These are phyloP conservation scores for Urochloa ruziziensis DNA, from an alignment of 176 grass and related monocot species.

Conservation along the genomic window DNA sequence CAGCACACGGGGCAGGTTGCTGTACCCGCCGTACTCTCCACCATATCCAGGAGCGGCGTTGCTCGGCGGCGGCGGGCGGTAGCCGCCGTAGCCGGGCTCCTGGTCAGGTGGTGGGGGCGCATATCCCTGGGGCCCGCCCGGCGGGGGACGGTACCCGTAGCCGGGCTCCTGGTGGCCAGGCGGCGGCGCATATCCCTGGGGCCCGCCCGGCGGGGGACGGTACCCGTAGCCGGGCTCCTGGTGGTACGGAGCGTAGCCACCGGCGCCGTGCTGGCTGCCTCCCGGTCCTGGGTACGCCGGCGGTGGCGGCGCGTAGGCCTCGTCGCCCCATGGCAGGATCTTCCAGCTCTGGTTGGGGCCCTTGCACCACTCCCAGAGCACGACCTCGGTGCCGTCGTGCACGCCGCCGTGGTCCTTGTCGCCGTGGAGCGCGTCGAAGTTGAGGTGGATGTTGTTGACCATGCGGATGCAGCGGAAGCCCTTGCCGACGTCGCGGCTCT, in stretches of 20 bases:
- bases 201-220: no score
- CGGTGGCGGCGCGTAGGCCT: background rate
- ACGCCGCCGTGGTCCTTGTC: slow-evolving; percentile 78
- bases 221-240: background rate
- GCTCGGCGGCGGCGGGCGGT: background rate
- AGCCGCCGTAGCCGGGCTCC: background rate
- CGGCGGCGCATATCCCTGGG: background rate
- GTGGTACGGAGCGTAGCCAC: background rate
- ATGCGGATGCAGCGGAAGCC: slow-evolving; percentile 85
- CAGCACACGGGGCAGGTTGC: slow-evolving; percentile 26
- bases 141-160: background rate
- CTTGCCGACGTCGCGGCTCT: slow-evolving; percentile 62
- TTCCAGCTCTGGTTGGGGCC: slow-evolving; percentile 81
- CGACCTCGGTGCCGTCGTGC: slow-evolving; percentile 58
- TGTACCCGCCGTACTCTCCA: background rate
- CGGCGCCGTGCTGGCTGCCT: background rate
- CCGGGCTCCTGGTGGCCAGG: background rate
- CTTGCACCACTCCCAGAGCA: slow-evolving; percentile 83
- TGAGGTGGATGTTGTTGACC: slow-evolving; percentile 73
- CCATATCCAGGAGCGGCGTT: background rate
- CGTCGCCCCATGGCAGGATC: slow-evolving; percentile 53
- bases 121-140: background rate
- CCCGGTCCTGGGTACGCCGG: background rate
- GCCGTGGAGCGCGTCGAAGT: slow-evolving; percentile 75
- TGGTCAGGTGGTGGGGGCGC: background rate